Evolutionary conservation across 768 basidiomycete genomes (phyloP).

Genomic region (Mycena galopus): DNA sequence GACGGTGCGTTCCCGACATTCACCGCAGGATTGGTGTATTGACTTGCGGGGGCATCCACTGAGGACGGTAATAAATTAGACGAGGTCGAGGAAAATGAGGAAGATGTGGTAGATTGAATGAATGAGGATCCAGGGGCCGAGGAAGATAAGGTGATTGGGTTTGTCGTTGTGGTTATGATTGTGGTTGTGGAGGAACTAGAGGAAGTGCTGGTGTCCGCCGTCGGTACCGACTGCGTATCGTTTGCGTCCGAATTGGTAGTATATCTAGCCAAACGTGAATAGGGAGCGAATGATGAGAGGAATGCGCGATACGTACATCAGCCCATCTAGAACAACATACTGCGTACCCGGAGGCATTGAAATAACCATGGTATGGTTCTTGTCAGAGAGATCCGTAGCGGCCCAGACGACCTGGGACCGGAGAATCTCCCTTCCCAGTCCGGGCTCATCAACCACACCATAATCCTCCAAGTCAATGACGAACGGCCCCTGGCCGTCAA

Average conservation of each 20-base stretch:
- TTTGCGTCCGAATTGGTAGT: neutral
- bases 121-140: neutral
- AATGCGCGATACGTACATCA: conserved; percentile 11
- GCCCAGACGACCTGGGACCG: conserved; percentile 23
- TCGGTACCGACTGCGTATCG: neutral
- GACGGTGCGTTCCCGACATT: neutral
- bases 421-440: conserved; percentile 2
- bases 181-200: neutral
- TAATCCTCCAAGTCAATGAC: conserved; percentile 18
- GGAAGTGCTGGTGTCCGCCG: neutral
- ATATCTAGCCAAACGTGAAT: conserved; percentile 1
- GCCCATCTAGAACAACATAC: conserved; percentile 15
- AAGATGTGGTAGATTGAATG: neutral
- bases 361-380: conserved; percentile 17
- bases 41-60: too few species aligned
- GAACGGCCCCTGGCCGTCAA: conserved; percentile 26
- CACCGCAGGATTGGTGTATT: neutral
- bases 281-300: neutral
- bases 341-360: neutral
- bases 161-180: neutral
- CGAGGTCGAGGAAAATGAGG: neutral
- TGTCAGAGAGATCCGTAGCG: conserved; percentile 5
- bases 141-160: neutral
- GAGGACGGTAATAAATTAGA: conserved; percentile 2
- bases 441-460: neutral